These are phyloP conservation scores for Ochromonas danica DNA, from an alignment of 108 stramenopile species.

Conservation along the genomic window DNA sequence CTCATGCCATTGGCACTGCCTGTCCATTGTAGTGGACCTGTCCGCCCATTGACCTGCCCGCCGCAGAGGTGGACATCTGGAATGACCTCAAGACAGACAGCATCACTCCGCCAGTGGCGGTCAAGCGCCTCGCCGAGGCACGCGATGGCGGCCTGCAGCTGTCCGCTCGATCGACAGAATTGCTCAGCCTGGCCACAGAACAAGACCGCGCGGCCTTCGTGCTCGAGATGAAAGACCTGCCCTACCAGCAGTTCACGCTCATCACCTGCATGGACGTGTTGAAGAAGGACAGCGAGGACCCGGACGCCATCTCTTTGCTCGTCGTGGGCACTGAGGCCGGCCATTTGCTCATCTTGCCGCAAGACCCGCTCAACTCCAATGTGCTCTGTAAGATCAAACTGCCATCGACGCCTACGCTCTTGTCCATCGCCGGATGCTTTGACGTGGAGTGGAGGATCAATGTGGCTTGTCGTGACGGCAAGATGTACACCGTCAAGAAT, in stretches of 20 bases:
- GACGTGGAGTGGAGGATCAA: slow-evolving; percentile 61
- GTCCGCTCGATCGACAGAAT: background rate
- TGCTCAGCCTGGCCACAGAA: slow-evolving; percentile 9
- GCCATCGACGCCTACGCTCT: slow-evolving; percentile 44
- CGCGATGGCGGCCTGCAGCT: slow-evolving; percentile 8
- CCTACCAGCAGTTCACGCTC: slow-evolving; percentile 38
- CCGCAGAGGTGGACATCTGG: slow-evolving; percentile 19
- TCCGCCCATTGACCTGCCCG: slow-evolving; percentile 3
- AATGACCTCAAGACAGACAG: background rate
- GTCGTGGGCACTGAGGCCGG: slow-evolving; percentile 60
- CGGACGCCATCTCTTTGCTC: slow-evolving; percentile 37
- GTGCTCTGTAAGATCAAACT: slow-evolving; percentile 32
- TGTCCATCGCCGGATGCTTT: slow-evolving; percentile 51
- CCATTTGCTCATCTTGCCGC: slow-evolving; percentile 45
- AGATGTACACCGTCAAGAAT: slow-evolving; percentile 53
- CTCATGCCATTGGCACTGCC: too few species aligned
- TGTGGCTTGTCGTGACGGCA: slow-evolving; percentile 56
- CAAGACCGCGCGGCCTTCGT: background rate
- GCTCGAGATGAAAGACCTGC: slow-evolving; percentile 19
- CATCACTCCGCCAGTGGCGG: background rate
- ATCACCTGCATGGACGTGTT: slow-evolving; percentile 59
- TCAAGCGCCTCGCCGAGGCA: background rate
- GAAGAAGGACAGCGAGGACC: slow-evolving; percentile 26
- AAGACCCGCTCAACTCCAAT: slow-evolving; percentile 46
- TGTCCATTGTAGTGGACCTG: slow-evolving; percentile 12